Evolutionary conservation across 495 filamentous ascomycete species (phyloP).

Genomic region (Neohortaea acidophila): DNA sequence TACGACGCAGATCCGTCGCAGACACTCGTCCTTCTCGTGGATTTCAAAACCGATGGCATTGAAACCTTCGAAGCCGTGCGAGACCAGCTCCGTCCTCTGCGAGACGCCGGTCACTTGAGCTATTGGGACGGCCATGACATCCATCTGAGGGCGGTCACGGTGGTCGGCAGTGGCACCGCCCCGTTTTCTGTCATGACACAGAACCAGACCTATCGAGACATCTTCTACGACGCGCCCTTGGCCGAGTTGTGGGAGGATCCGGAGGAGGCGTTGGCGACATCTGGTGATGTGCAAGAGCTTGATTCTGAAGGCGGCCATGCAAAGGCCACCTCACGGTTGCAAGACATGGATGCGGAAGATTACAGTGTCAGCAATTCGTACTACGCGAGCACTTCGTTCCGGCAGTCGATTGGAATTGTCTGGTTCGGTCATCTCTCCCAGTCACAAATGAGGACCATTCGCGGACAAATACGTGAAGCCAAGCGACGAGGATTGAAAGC

Average conservation of each 20-base stretch:
- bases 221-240: constrained; percentile 49
- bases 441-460: constrained; percentile 25
- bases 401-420: constrained; percentile 26
- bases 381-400: constrained; percentile 20
- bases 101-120: constrained; percentile 21
- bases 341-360: constrained; percentile 18
- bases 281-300: too few relatives aligned
- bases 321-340: constrained; percentile 26
- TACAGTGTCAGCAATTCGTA: constrained; percentile 23
- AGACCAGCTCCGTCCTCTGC: constrained; percentile 23
- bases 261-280: too few relatives aligned
- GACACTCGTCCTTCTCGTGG: constrained; percentile 31
- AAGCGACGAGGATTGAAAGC: constrained; percentile 26
- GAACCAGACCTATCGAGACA: constrained; percentile 37
- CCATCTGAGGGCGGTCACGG: constrained; percentile 21
- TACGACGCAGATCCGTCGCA: constrained; percentile 24
- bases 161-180: constrained; percentile 29
- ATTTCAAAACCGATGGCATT: constrained; percentile 26
- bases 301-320: too few relatives aligned
- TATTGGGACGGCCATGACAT: constrained; percentile 21
- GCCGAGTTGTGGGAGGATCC: too few relatives aligned
- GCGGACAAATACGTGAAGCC: constrained; percentile 26
- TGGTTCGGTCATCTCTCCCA: constrained; percentile 19
- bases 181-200: constrained; percentile 27
- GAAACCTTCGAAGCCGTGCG: constrained; percentile 24